Base-by-base conservation (phyloP, 306 rosid genomes). In the Clitoria ternatea region DNA sequence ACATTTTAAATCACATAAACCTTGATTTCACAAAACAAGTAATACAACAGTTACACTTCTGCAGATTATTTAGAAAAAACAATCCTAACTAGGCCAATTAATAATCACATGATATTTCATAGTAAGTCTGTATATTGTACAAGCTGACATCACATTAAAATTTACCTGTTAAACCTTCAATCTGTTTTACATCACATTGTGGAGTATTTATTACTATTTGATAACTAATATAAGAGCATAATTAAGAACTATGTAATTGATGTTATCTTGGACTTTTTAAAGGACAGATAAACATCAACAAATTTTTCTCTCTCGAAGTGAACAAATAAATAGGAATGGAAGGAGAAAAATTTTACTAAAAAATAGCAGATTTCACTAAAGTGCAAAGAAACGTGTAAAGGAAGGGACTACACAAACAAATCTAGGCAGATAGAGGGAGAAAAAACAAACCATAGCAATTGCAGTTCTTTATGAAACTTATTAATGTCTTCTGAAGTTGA, bases 381-480 rank as follows among this genome's bases (percentile, higher is more conserved):
- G 50, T 5, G 61, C 36, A 49, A 70, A 32, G 35, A 55, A 23
- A 55, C 36, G 27, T 66, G 66, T 36, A 55, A n/a, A 75, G 32
- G n/a, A n/a, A n/a, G n/a, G n/a, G 40, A 45, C 52, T 19, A 42
- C 37, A 61, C 3, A 15, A 54, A 23, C 17, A 45, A 11, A 73
- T n/a, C n/a, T 11, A 78, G 4, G 12, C 14, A 6, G 56, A 32
- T 72, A 40, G 29, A 15, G 47, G 29, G 26, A 77, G 14, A 37
- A 9, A 57, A 75, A n/a, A 60, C 56, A 53, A 8, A 92, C 96
- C 98, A 89, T 15, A 94, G 61, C 85, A 94, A 78, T 72, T 94
- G 96, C 70, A 94, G 72, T 67, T 90, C 89, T 86, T 79, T 89
- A 70, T 94, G 98, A 49, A 90, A 90, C 79, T 83, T 84, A 70